Conservation (phyloP, 345 rosid species). For the Hibiscus syriacus region DNA sequence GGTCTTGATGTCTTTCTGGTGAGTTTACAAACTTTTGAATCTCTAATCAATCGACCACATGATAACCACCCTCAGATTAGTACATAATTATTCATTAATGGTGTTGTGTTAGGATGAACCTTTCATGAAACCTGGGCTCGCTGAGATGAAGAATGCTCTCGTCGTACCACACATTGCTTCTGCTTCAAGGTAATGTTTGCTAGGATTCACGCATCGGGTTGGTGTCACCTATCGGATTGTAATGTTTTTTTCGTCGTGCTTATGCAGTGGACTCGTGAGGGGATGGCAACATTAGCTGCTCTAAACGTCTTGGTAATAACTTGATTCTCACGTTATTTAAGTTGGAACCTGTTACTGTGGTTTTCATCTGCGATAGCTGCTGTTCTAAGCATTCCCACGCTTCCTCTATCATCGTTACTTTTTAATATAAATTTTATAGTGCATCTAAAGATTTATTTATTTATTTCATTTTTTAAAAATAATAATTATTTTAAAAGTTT, state of each 20-base stretch:
- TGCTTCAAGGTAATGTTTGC: slow-evolving; percentile 66
- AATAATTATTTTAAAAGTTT: no score
- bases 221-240: background rate
- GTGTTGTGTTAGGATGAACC: slow-evolving; percentile 70
- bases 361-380: background rate
- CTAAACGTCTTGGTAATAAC: slow-evolving; percentile 74
- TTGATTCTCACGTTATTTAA: background rate
- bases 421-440: no score
- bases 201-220: background rate
- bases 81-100: background rate
- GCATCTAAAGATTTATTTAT: no score
- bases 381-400: background rate
- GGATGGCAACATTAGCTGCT: slow-evolving; percentile 95
- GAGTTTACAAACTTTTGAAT: background rate
- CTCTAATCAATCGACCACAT: background rate
- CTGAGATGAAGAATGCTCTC: slow-evolving; percentile 86
- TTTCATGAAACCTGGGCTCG: slow-evolving; percentile 93
- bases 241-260: background rate
- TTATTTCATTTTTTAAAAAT: no score
- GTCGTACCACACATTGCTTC: slow-evolving; percentile 97
- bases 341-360: background rate
- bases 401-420: no score
- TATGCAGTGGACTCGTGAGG: slow-evolving; percentile 94
- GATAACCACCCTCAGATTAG: background rate
- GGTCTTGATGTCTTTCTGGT: slow-evolving; percentile 99